phyloP scores from a whole-genome alignment of 768 basidiomycete species.

The Agrocybe praecox region DNA sequence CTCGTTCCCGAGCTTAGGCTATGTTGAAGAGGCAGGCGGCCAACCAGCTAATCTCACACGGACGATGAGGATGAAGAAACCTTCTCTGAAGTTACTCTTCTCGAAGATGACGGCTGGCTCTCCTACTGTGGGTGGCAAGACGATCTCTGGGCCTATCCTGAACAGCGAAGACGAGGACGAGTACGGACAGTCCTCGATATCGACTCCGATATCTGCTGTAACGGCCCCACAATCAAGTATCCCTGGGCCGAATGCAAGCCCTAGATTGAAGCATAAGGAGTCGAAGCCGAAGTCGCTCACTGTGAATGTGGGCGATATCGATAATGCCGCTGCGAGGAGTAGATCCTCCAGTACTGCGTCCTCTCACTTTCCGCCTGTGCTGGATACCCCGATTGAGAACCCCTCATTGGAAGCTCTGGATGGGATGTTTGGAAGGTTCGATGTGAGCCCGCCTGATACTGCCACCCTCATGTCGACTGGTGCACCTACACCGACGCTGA shows the following conservation, averaged over 20 bases:
- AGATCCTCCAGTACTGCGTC: slow-evolving; percentile 28
- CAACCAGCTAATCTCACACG: slow-evolving; percentile 24
- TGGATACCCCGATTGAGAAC: slow-evolving; percentile 64
- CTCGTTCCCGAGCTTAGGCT: neutral
- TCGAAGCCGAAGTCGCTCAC: neutral
- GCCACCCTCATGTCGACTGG: slow-evolving; percentile 13
- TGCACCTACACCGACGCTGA: neutral
- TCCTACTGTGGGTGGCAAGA: slow-evolving; percentile 18
- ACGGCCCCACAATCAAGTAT: slow-evolving; percentile 51
- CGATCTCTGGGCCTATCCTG: slow-evolving; percentile 22
- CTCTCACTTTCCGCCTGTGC: slow-evolving; percentile 52
- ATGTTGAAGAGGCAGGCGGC: neutral
- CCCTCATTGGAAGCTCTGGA: slow-evolving; percentile 46
- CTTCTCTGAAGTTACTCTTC: slow-evolving; percentile 71
- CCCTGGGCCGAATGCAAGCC: neutral
- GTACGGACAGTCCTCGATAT: slow-evolving; percentile 38
- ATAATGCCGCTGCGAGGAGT: neutral
- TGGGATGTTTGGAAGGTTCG: slow-evolving; percentile 24
- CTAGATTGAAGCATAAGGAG: neutral
- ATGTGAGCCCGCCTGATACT: slow-evolving; percentile 31
- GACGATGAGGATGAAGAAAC: slow-evolving; percentile 55
- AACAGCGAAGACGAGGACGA: slow-evolving; percentile 1
- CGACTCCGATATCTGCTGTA: slow-evolving; percentile 54
- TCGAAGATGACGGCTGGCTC: slow-evolving; percentile 60
- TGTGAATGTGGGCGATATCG: neutral